phyloP scores from a whole-genome alignment of 257 asterid species.

The Agastache rugosa region DNA sequence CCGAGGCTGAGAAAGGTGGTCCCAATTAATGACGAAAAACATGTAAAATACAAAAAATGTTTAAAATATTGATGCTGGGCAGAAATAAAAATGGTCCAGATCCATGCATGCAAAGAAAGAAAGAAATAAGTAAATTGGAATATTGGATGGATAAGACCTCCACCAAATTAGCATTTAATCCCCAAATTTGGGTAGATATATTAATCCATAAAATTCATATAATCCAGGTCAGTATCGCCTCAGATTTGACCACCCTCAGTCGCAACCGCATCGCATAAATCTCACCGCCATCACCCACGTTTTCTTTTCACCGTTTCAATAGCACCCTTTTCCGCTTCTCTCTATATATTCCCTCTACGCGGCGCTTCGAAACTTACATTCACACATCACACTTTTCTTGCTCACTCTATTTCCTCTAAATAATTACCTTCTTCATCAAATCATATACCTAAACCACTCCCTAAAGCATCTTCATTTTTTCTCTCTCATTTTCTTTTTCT shows the following conservation, averaged over 20 bases:
- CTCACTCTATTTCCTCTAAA: neutral
- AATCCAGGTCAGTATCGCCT: constrained; percentile 37
- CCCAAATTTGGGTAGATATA: neutral
- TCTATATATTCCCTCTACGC: constrained; percentile 25
- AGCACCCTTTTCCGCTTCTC: neutral
- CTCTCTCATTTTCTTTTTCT: neutral
- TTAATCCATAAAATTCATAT: constrained; percentile 8
- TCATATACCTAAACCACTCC: too few relatives aligned
- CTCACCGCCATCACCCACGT: constrained; percentile 30
- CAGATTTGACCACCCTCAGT: constrained; percentile 38
- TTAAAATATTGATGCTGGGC: neutral
- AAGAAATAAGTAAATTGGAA: neutral
- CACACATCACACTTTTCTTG: neutral
- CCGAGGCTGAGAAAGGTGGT: neutral
- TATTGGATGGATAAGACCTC: constrained; percentile 37
- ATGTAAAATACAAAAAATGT: neutral
- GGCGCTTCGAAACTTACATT: constrained; percentile 33
- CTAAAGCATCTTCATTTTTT: too few relatives aligned
- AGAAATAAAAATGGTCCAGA: constrained; percentile 5
- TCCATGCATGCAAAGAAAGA: constrained; percentile 21
- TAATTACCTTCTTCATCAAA: too few relatives aligned
- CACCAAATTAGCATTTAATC: constrained; percentile 35
- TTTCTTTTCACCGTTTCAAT: constrained; percentile 11
- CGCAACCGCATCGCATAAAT: constrained; percentile 2
- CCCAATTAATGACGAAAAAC: neutral